These are phyloP conservation scores for Dictyostelium citrinum DNA, from an alignment of 78 protist species.

Conservation along the genomic window DNA sequence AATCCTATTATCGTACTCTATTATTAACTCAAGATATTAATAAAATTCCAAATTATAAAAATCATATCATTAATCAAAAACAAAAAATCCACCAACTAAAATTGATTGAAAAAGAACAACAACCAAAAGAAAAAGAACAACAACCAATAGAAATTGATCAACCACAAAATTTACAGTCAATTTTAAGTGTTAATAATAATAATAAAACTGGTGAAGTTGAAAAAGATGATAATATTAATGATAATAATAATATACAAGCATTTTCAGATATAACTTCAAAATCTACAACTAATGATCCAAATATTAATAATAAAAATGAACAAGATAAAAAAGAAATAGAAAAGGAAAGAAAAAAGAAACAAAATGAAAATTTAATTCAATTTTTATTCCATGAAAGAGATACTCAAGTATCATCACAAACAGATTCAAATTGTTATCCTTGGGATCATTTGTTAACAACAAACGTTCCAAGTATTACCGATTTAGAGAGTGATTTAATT, in stretches of 20 bases:
- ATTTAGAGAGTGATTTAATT: conserved; percentile 39
- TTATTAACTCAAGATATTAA: conserved; percentile 13
- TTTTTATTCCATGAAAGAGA: conserved; percentile 6
- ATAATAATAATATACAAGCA: no score
- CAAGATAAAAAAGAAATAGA: neutral
- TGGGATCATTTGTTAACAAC: conserved; percentile 30
- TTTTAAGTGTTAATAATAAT: neutral
- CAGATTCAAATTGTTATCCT: neutral
- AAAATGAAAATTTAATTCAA: neutral
- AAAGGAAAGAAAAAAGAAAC: conserved; percentile 16
- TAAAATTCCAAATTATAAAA: conserved; percentile 2
- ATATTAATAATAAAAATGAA: neutral
- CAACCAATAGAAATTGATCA: neutral
- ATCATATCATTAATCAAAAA: conserved; percentile 1
- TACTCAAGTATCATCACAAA: neutral
- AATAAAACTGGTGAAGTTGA: neutral
- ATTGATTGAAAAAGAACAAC: neutral
- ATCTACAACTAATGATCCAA: neutral
- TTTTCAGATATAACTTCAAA: neutral
- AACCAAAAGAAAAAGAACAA: neutral
- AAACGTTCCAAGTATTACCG: neutral
- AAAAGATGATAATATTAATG: no score
- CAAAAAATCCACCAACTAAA: neutral
- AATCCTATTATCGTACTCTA: neutral
- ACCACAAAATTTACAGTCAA: neutral